Percentiles rank a stretch among this genome's conserved stretches.
phyloP scores from a whole-genome alignment of 2,329 filamentous ascomycete genomes.

The Venturiaceae sp. region DNA sequence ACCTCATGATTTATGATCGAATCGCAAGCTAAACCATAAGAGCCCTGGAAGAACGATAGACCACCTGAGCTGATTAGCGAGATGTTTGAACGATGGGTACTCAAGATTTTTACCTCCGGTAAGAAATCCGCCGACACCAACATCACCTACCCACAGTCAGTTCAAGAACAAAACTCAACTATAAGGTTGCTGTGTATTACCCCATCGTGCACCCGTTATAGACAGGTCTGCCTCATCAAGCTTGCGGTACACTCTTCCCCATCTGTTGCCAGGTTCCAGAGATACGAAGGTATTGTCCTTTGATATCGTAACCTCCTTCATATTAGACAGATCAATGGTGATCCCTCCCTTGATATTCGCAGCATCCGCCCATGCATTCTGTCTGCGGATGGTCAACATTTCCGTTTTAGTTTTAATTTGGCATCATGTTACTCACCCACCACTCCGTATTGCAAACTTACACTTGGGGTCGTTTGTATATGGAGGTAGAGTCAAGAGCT shows the following conservation, averaged over 20 bases:
- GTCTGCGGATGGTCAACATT: background rate
- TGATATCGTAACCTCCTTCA: constrained; percentile 3
- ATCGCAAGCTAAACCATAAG: constrained; percentile 21
- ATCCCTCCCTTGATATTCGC: constrained; percentile 8
- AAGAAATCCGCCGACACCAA: constrained; percentile 26
- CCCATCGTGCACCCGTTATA: constrained; percentile 21
- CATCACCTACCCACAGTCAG: too few relatives aligned
- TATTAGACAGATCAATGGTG: constrained; percentile 8
- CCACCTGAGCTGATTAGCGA: constrained; percentile 16
- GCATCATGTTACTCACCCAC: background rate
- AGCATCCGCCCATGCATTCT: constrained; percentile 3
- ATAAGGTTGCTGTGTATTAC: too few relatives aligned
- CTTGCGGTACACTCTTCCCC: constrained; percentile 9
- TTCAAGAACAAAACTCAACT: too few relatives aligned
- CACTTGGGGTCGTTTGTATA: background rate
- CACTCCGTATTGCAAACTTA: constrained; percentile 7
- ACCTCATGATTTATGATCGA: constrained; percentile 21
- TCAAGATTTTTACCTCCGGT: constrained; percentile 18
- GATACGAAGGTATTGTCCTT: background rate
- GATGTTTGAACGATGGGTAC: too few relatives aligned
- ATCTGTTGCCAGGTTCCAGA: background rate
- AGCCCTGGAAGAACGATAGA: constrained; percentile 22
- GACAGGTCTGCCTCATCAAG: constrained; percentile 5
- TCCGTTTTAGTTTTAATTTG: background rate
- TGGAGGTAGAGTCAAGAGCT: background rate